Percentiles rank a stretch among this genome's conserved stretches.
These are phyloP conservation scores for Leccinum subgranulosum DNA, from an alignment of 768 basidiomycete genomes.

Conservation along the genomic window DNA sequence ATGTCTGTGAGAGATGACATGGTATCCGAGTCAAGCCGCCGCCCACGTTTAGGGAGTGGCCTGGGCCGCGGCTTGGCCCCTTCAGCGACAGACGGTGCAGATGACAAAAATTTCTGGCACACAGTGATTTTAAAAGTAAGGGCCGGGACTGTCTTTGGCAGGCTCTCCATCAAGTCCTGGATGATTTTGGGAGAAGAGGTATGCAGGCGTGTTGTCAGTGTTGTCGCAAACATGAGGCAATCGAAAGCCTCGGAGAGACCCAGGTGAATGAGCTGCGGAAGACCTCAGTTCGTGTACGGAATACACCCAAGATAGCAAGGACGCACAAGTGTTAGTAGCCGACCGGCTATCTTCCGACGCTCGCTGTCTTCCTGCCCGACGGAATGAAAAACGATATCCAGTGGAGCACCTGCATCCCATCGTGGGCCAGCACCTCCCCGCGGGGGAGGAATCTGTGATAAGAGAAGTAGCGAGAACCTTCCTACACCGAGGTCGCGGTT, in stretches of 20 bases:
- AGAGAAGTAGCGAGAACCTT: conserved; percentile 49
- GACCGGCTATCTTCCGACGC: conserved; percentile 33
- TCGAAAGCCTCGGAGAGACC: conserved; percentile 37
- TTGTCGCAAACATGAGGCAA: conserved; percentile 33
- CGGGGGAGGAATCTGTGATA: conserved; percentile 57
- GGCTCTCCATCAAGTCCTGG: conserved; percentile 35
- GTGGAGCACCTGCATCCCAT: conserved; percentile 52
- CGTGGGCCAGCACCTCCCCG: conserved; percentile 44
- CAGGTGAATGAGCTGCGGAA: conserved; percentile 40
- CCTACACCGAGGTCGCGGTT: conserved; percentile 24
- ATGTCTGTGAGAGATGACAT: conserved; percentile 4
- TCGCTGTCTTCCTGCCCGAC: conserved; percentile 31
- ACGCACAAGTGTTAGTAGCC: conserved; percentile 33
- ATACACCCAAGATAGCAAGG: neutral
- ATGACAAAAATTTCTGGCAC: conserved; percentile 40
- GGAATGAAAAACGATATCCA: conserved; percentile 45
- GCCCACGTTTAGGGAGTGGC: conserved; percentile 30
- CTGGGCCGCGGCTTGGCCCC: conserved; percentile 29
- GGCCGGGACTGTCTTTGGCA: conserved; percentile 34
- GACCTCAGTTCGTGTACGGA: neutral
- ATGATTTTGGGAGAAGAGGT: conserved; percentile 28
- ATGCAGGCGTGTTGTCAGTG: conserved; percentile 36
- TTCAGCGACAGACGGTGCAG: conserved; percentile 13
- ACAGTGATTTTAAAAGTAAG: conserved; percentile 43
- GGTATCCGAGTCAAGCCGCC: conserved; percentile 7